Evolutionary conservation across 2,329 filamentous ascomycete genomes (phyloP).

Genomic region (Cladosporium sp.): DNA sequence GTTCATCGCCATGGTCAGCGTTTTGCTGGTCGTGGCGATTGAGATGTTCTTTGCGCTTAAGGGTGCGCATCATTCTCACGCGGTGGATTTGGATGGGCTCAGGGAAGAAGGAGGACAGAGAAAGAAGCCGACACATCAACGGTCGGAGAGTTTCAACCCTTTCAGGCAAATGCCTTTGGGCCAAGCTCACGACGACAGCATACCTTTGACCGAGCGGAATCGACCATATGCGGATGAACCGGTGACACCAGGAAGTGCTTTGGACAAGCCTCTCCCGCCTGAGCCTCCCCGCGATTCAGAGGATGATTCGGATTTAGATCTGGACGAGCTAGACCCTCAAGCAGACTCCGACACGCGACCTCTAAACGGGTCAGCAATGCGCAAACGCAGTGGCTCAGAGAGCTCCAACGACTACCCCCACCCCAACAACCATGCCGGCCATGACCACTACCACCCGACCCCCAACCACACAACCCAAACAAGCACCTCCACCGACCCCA

Average conservation of each 20-base stretch:
- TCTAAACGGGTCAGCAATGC: constrained; percentile 16
- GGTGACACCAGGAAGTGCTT: neutral
- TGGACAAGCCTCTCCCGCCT: constrained; percentile 30
- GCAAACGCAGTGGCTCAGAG: constrained; percentile 13
- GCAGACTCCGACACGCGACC: constrained; percentile 21
- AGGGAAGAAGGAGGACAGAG: constrained; percentile 20
- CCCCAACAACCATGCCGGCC: constrained; percentile 17
- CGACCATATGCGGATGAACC: constrained; percentile 20
- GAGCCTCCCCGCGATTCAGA: constrained; percentile 20
- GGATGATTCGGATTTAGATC: constrained; percentile 29
- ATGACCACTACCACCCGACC: neutral
- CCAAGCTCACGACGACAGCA: constrained; percentile 8
- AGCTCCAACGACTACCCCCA: constrained; percentile 11
- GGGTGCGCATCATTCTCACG: constrained; percentile 56
- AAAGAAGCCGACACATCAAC: constrained; percentile 16
- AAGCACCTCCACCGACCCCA: constrained; percentile 2
- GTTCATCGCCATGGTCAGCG: constrained; percentile 73
- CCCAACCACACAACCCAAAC: neutral
- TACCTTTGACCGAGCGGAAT: constrained; percentile 17
- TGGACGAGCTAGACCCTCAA: constrained; percentile 31
- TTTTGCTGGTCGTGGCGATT: constrained; percentile 75
- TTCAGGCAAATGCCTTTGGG: constrained; percentile 25
- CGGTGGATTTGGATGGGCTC: constrained; percentile 33
- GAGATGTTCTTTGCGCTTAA: constrained; percentile 84
- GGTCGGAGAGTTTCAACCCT: constrained; percentile 23